phyloP scores from a whole-genome alignment of 805 yeast species.

The Cyberlindnera maritima region DNA sequence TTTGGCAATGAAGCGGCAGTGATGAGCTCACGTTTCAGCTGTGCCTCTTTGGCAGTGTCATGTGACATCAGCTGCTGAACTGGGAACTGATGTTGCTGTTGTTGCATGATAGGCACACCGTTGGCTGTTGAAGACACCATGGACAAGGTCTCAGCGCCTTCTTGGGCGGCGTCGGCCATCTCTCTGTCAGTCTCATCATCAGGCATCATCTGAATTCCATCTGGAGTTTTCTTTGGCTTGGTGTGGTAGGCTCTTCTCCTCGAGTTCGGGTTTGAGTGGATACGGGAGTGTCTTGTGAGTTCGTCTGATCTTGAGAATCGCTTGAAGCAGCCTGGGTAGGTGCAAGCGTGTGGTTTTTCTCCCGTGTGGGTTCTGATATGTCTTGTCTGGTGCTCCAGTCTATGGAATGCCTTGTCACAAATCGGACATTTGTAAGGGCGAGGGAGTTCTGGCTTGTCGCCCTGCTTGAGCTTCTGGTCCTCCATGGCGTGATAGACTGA shows the following conservation, averaged over 20 bases:
- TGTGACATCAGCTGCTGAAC: not conserved
- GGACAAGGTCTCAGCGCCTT: conserved; percentile 7
- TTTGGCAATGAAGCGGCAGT: conserved; percentile 21
- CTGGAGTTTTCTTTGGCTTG: conserved; percentile 28
- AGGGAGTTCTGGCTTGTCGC: conserved; percentile 26
- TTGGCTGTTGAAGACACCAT: conserved; percentile 10
- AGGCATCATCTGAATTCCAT: not conserved
- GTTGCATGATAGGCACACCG: conserved; percentile 6
- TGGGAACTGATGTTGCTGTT: not conserved
- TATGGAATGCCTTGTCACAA: conserved; percentile 71
- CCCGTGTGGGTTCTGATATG: conserved; percentile 82
- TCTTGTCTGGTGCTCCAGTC: conserved; percentile 76
- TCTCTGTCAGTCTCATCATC: conserved; percentile 6
- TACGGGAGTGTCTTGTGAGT: conserved; percentile 67
- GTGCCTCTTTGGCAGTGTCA: conserved; percentile 9
- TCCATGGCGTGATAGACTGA: too few relatives aligned
- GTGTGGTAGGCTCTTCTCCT: conserved; percentile 53
- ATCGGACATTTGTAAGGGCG: conserved; percentile 72
- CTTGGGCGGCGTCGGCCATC: not conserved
- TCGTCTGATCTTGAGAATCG: conserved; percentile 71
- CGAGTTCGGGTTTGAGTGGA: conserved; percentile 70
- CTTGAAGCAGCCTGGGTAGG: conserved; percentile 67
- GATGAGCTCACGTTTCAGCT: conserved; percentile 14
- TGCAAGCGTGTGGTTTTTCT: conserved; percentile 77
- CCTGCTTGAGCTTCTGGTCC: not conserved